These are phyloP conservation scores for Yarrowia phangngaensis DNA, from an alignment of 805 yeast genomes.

Conservation along the genomic window DNA sequence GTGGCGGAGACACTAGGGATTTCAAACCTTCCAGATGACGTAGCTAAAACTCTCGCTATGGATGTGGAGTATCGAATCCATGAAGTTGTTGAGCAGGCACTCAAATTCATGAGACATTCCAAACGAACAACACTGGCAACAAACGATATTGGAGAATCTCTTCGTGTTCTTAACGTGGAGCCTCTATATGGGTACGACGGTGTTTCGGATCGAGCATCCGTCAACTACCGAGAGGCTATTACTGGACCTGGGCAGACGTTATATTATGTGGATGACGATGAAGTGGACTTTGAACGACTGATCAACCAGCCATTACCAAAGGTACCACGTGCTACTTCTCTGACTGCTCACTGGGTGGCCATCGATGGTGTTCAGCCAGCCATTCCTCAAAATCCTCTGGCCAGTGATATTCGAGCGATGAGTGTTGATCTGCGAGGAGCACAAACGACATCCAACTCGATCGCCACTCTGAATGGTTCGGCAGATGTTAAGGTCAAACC, in stretches of 20 bases:
- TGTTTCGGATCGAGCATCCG: slow-evolving; percentile 41
- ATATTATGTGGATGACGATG: slow-evolving; percentile 87
- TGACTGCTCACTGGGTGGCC: slow-evolving; percentile 92
- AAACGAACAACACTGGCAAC: slow-evolving; percentile 79
- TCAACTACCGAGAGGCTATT: slow-evolving; percentile 64
- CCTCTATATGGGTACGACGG: slow-evolving; percentile 88
- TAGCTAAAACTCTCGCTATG: slow-evolving; percentile 93
- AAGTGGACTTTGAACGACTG: slow-evolving; percentile 87
- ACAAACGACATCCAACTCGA: slow-evolving; percentile 55
- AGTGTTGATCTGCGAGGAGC: slow-evolving; percentile 84
- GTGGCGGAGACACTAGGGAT: slow-evolving; percentile 91
- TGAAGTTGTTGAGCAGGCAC: slow-evolving; percentile 92
- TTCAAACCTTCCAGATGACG: slow-evolving; percentile 73
- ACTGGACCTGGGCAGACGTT: slow-evolving; percentile 90
- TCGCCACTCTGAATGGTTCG: slow-evolving; percentile 47
- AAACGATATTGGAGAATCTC: slow-evolving; percentile 73
- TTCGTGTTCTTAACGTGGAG: slow-evolving; percentile 83
- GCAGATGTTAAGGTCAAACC: slow-evolving; percentile 64
- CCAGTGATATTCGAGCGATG: slow-evolving; percentile 65
- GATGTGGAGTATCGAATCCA: slow-evolving; percentile 97
- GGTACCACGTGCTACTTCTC: slow-evolving; percentile 87
- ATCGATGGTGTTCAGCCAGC: slow-evolving; percentile 98
- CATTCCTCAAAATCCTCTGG: slow-evolving; percentile 89
- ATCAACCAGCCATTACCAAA: slow-evolving; percentile 92
- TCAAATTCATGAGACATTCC: slow-evolving; percentile 91